phyloP scores from a whole-genome alignment of 495 filamentous ascomycete genomes.

The Tuber borchii region DNA sequence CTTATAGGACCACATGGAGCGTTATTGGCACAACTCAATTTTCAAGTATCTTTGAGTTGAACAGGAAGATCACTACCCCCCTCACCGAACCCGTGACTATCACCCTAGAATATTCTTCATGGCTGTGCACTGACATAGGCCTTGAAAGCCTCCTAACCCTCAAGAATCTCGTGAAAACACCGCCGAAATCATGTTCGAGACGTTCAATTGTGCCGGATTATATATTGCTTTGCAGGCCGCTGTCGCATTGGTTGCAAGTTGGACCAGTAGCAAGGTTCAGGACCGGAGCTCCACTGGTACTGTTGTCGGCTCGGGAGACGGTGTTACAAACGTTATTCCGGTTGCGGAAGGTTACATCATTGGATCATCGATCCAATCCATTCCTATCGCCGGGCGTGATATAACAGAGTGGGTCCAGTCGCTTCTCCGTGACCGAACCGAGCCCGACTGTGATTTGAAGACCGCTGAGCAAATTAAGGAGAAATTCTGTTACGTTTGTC shows the following conservation, averaged over 20 bases:
- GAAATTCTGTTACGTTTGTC: slow-evolving; percentile 94
- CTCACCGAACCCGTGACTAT: slow-evolving; percentile 81
- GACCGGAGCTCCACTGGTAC: slow-evolving; percentile 96
- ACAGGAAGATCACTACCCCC: slow-evolving; percentile 91
- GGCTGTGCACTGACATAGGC: neutral
- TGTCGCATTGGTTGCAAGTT: slow-evolving; percentile 92
- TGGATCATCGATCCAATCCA: slow-evolving; percentile 95
- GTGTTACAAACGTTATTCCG: slow-evolving; percentile 97
- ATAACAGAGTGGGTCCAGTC: slow-evolving; percentile 98
- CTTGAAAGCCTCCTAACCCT: slow-evolving; percentile 76
- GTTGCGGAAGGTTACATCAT: slow-evolving; percentile 99
- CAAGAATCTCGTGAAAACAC: slow-evolving; percentile 82
- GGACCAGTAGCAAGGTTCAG: slow-evolving; percentile 95
- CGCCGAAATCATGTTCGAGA: slow-evolving; percentile 66
- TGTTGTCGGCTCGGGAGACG: slow-evolving; percentile 89
- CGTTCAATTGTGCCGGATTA: slow-evolving; percentile 98
- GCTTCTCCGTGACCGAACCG: slow-evolving; percentile 87
- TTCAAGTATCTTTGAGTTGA: slow-evolving; percentile 58
- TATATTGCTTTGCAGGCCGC: slow-evolving; percentile 98
- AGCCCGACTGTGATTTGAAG: slow-evolving; percentile 92
- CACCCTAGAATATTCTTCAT: slow-evolving; percentile 1
- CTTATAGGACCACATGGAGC: too few species aligned
- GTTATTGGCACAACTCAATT: too few species aligned
- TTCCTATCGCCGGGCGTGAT: slow-evolving; percentile 92
- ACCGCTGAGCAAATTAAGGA: slow-evolving; percentile 97